phyloP scores from a whole-genome alignment of 2,329 filamentous ascomycete genomes.

The Ophioceras dolichostomum region DNA sequence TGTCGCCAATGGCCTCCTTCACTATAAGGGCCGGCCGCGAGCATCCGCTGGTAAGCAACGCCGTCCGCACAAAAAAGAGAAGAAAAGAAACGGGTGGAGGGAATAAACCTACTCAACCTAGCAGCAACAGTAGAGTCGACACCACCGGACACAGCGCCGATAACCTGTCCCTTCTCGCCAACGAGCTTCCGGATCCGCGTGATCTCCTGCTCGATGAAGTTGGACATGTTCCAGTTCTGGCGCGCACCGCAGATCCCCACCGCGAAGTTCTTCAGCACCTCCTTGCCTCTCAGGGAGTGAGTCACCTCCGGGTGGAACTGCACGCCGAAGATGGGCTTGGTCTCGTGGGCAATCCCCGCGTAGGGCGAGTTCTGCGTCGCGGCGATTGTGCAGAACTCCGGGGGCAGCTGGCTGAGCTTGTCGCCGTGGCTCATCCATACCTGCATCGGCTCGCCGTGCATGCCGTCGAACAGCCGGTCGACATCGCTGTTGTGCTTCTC shows the following conservation, averaged over 20 bases:
- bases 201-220: conserved; percentile 75
- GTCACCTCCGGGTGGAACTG: conserved; percentile 19
- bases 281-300: conserved; percentile 56
- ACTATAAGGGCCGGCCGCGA: conserved; percentile 27
- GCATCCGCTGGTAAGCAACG: no score
- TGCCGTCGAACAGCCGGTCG: conserved; percentile 65
- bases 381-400: conserved; percentile 59
- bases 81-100: background rate
- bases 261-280: conserved; percentile 72
- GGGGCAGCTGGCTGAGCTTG: conserved; percentile 39
- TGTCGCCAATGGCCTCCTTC: conserved; percentile 64
- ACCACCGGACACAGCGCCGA: conserved; percentile 48
- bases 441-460: conserved; percentile 53
- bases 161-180: conserved; percentile 68
- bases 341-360: conserved; percentile 63
- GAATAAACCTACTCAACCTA: conserved; percentile 39
- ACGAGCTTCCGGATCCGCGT: conserved; percentile 68
- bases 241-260: conserved; percentile 68
- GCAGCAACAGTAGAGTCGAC: conserved; percentile 85
- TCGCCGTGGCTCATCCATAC: conserved; percentile 74
- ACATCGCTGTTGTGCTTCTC: conserved; percentile 37
- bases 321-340: conserved; percentile 54
- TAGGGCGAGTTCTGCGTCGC: conserved; percentile 63
- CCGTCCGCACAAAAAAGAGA: no score
- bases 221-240: conserved; percentile 74